Evolutionary conservation across 257 asterid species (phyloP).

Genomic region (Solanum paucissectum): DNA sequence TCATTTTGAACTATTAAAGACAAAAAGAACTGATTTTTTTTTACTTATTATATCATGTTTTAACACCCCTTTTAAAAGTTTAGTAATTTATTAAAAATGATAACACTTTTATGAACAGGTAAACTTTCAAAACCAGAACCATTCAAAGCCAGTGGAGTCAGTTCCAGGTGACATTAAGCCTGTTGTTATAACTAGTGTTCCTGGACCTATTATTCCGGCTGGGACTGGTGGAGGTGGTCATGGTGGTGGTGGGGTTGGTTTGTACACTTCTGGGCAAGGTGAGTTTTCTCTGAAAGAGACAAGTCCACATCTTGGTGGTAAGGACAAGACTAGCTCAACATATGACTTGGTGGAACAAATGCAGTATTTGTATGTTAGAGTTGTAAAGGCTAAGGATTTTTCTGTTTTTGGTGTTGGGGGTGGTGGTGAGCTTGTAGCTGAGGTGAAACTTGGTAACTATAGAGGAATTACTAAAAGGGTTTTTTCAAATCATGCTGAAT

Average conservation of each 20-base stretch:
- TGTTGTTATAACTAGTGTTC: conserved; percentile 44
- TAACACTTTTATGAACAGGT: neutral
- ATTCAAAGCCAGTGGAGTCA: conserved; percentile 39
- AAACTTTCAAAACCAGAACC: conserved; percentile 33
- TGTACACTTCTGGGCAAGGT: conserved; percentile 5
- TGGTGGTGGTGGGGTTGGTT: conserved; percentile 21
- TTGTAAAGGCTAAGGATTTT: conserved; percentile 55
- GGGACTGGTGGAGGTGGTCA: conserved; percentile 8
- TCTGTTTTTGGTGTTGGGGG: conserved; percentile 23
- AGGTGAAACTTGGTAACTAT: conserved; percentile 80
- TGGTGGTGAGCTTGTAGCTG: conserved; percentile 54
- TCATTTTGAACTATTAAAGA: neutral
- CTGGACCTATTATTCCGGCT: conserved; percentile 34
- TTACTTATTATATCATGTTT: neutral
- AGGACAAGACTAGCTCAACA: conserved; percentile 59
- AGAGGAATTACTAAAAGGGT: conserved; percentile 61
- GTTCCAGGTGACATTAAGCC: conserved; percentile 56
- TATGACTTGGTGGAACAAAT: conserved; percentile 80
- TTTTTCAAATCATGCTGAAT: conserved; percentile 31
- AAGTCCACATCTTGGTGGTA: conserved; percentile 74
- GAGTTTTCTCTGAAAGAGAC: conserved; percentile 70
- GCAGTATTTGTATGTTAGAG: conserved; percentile 67
- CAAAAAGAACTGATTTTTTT: neutral
- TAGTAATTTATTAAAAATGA: neutral
- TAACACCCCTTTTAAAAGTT: neutral